Conservation (phyloP, 129 eudicot species). For the Erigeron canadensis region DNA sequence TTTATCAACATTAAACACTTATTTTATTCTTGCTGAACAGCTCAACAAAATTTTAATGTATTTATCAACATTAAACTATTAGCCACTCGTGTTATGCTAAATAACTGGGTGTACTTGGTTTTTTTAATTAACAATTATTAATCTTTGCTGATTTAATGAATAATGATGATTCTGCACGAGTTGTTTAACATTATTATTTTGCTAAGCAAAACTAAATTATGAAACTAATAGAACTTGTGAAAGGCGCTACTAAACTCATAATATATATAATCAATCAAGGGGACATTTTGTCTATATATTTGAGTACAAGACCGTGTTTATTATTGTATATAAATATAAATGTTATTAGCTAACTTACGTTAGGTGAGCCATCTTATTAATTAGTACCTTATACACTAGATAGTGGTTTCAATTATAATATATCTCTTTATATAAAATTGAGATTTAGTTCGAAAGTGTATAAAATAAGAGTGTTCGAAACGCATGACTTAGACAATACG, state of each 20-base stretch:
- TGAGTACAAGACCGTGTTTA: conserved; percentile 34
- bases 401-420: not conserved
- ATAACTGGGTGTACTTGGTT: not conserved
- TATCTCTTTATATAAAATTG: too few relatives aligned
- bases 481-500: conserved; percentile 10
- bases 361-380: conserved; percentile 46
- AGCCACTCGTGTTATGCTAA: not conserved
- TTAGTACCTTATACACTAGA: conserved; percentile 36
- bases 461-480: not conserved
- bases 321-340: conserved; percentile 20
- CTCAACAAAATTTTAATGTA: too few relatives aligned
- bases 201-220: not conserved
- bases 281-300: conserved; percentile 50
- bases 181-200: not conserved
- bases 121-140: not conserved
- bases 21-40: too few relatives aligned
- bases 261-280: conserved; percentile 44
- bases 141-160: not conserved
- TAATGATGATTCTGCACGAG: conserved; percentile 1
- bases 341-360: conserved; percentile 20
- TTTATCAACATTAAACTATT: not conserved
- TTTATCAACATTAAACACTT: not conserved
- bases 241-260: conserved; percentile 29
- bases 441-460: conserved; percentile 1
- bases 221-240: conserved; percentile 16